phyloP scores from a whole-genome alignment of 805 yeast species.

The Tetrapisispora iriomotensis region DNA sequence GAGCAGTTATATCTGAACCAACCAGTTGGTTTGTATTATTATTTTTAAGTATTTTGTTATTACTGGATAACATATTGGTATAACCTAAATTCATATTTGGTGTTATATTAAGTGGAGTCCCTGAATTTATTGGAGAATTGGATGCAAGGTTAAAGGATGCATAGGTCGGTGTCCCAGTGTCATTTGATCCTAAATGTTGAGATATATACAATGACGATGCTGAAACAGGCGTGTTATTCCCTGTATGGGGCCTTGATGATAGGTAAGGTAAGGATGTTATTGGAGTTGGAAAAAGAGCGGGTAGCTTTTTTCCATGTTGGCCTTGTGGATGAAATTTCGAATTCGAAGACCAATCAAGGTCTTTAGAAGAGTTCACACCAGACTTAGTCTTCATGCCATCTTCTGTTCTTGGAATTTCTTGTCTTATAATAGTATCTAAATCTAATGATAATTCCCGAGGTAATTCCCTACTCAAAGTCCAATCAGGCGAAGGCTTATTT shows the following conservation, averaged over 20 bases:
- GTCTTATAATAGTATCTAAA: neutral
- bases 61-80: no score
- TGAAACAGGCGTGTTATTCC: neutral
- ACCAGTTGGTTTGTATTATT: no score
- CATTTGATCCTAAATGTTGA: neutral
- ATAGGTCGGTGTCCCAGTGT: neutral
- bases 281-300: conserved; percentile 1
- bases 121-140: neutral
- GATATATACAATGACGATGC: neutral
- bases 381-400: neutral
- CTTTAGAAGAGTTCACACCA: neutral
- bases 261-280: neutral
- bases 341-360: neutral
- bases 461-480: conserved; percentile 1
- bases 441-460: conserved; percentile 3
- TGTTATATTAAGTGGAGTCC: neutral
- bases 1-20: no score
- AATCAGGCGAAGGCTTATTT: neutral
- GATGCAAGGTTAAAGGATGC: neutral
- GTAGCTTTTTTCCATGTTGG: neutral
- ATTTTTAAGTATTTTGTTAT: no score
- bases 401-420: conserved; percentile 2
- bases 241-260: neutral
- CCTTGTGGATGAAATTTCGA: neutral
- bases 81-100: neutral